Evolutionary conservation across 176 grass and related monocot genomes (phyloP).

Genomic region (Triticum monococcum): DNA sequence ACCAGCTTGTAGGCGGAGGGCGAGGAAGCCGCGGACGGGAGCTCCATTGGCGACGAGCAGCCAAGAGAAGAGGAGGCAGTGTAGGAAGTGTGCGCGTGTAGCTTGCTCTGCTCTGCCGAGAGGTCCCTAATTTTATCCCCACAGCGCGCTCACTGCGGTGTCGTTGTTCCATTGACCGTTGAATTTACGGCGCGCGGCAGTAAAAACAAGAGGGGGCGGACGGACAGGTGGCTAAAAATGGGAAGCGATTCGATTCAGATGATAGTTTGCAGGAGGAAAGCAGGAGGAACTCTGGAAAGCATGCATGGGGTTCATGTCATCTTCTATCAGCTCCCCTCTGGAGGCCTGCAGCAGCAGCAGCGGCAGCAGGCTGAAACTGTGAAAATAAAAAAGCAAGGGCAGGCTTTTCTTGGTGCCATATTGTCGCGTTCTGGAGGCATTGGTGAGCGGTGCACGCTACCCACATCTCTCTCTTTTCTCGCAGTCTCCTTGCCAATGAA

Average conservation of each 20-base stretch:
- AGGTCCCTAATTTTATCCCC: not conserved
- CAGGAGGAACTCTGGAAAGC: not conserved
- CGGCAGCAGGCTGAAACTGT: not conserved
- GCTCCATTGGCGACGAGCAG: slow-evolving; percentile 22
- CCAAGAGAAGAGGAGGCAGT: not conserved
- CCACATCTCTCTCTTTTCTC: not conserved
- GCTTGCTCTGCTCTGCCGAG: not conserved
- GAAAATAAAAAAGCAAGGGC: not conserved
- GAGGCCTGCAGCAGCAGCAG: not conserved
- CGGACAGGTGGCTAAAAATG: not conserved
- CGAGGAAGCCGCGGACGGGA: not conserved
- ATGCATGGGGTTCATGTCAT: not conserved
- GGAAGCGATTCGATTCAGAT: not conserved
- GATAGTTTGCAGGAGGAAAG: not conserved
- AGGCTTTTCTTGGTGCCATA: not conserved
- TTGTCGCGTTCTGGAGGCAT: not conserved
- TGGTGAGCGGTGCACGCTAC: not conserved
- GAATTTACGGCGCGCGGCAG: not conserved
- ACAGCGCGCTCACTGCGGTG: not conserved
- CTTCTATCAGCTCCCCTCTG: not conserved
- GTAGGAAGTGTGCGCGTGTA: not conserved
- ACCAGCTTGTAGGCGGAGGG: not conserved
- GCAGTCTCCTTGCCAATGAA: not conserved
- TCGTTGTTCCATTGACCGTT: not conserved
- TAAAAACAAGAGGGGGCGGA: not conserved